Base-by-base conservation (phyloP, 1,284 basidiomycete genomes). In the Trametes hirsuta region DNA sequence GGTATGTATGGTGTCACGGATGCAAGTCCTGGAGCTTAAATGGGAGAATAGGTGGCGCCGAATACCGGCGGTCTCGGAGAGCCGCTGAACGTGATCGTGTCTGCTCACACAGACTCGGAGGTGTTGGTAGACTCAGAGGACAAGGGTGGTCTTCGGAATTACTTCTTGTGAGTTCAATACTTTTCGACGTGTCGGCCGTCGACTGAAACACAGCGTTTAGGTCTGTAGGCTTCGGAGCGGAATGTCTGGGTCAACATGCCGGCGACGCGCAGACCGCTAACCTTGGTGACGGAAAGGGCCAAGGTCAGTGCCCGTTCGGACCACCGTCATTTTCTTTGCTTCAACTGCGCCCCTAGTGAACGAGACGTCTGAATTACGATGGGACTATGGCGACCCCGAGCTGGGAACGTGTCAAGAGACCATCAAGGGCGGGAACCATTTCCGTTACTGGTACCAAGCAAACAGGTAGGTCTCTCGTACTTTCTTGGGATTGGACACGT, bases 81-180 rank as follows among this genome's bases (percentile, higher is more conserved):
- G 76, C 96, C 95, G 3, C 76, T 98, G 58, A 98, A 98, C 67
- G 81, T 85, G 56, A 94, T 98, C 70, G 77, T 98, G 35, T 90
- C 91, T n/a, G 90, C 83, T 24, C 80, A 88, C 46, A 97, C 94
- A 1, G 92, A 95, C 68, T 66, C 79, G 1, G 79, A 75, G 3
- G 88, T 97, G 1, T 80, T 97, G 44, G 82, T 84, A 14, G 85
- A 91, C 67, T 76, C 78, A 9, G 74, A 84, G 63, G 72, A 72
- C 6, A 72, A 88, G 42, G 94, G 93, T 22, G 95, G 95, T 0
- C 77, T 96, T 57, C 80, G 86, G 44, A 95, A 95, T 71, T 97
- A 92, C 74, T 87, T 83, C 69, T 76, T 85, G 84, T 87, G 64
- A 64, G 85, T 73, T 15, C 2, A 21, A 1, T 42, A 0, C 0